Evolutionary conservation across 768 basidiomycete species (phyloP).

Genomic region (Daedaleopsis nitida): DNA sequence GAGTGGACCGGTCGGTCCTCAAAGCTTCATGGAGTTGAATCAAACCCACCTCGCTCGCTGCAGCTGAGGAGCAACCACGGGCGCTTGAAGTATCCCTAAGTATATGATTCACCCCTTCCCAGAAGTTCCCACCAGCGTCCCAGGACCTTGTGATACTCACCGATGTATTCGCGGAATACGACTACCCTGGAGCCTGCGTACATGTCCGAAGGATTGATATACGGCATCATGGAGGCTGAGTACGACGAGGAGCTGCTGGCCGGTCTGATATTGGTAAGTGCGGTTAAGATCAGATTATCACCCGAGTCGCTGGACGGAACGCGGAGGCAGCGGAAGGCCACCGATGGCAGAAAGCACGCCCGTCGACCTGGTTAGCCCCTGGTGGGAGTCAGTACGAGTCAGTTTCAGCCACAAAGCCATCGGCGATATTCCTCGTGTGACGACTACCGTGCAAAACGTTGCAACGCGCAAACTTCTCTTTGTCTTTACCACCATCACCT

Average conservation of each 20-base stretch:
- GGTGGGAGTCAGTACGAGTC: constrained; percentile 1
- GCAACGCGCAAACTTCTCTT: not conserved
- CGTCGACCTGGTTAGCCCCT: not conserved
- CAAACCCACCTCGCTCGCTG: too few species aligned
- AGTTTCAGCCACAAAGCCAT: constrained; percentile 5
- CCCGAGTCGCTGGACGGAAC: not conserved
- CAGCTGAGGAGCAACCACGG: too few species aligned
- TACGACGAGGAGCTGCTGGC: not conserved
- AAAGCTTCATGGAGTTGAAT: not conserved
- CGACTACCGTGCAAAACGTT: not conserved
- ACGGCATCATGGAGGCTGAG: not conserved
- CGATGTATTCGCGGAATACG: too few species aligned
- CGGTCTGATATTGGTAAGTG: not conserved
- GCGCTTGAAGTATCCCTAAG: too few species aligned
- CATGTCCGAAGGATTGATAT: not conserved
- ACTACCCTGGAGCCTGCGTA: not conserved
- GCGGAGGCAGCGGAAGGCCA: not conserved
- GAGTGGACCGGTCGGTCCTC: not conserved
- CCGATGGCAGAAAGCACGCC: not conserved
- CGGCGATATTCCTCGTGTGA: constrained; percentile 2
- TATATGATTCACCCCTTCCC: too few species aligned
- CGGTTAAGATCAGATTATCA: not conserved
- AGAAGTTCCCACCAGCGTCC: too few species aligned
- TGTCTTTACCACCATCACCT: constrained; percentile 3
- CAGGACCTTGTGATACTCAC: too few species aligned